phyloP scores from a whole-genome alignment of 1,284 basidiomycete species.

The Bjerkandera adusta region DNA sequence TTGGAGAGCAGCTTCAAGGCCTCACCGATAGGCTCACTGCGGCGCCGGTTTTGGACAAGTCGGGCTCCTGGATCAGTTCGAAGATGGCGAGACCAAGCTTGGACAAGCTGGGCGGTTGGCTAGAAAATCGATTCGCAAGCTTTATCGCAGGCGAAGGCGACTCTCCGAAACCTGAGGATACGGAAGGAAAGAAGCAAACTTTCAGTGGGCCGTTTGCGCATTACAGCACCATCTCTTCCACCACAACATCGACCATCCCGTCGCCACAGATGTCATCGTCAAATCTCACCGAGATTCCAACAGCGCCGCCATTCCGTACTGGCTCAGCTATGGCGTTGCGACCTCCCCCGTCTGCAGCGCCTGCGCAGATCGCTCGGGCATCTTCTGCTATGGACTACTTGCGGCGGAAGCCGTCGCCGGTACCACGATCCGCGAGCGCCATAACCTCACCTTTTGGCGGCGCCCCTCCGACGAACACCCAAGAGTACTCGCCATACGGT shows the following conservation, averaged over 20 bases:
- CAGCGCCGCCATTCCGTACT: slow-evolving; percentile 46
- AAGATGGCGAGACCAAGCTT: slow-evolving; percentile 87
- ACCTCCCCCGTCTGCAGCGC: slow-evolving; percentile 39
- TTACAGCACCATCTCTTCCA: slow-evolving; percentile 91
- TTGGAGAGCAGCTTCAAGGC: slow-evolving; percentile 79
- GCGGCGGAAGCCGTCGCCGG: slow-evolving; percentile 50
- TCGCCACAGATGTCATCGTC: slow-evolving; percentile 65
- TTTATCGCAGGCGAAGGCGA: slow-evolving; percentile 90
- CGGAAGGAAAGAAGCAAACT: slow-evolving; percentile 38
- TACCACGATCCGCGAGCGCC: slow-evolving; percentile 53
- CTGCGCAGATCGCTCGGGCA: slow-evolving; percentile 61
- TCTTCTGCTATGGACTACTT: slow-evolving; percentile 76
- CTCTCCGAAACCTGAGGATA: slow-evolving; percentile 41
- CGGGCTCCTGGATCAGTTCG: slow-evolving; percentile 77
- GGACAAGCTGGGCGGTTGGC: slow-evolving; percentile 89
- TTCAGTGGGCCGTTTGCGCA: slow-evolving; percentile 89
- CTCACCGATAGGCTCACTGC: slow-evolving; percentile 83
- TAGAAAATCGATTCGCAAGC: slow-evolving; percentile 94
- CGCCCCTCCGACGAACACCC: slow-evolving; percentile 38
- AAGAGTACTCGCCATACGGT: slow-evolving; percentile 28
- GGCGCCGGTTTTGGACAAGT: slow-evolving; percentile 69
- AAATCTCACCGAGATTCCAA: slow-evolving; percentile 42
- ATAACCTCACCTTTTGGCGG: slow-evolving; percentile 47
- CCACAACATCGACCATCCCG: slow-evolving; percentile 65
- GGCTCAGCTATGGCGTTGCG: slow-evolving; percentile 64